A percentile compares a stretch with the other conserved stretches of the same genome.
These are phyloP conservation scores for Camelina sativa DNA, from an alignment of 345 rosid genomes.

Conservation along the genomic window DNA sequence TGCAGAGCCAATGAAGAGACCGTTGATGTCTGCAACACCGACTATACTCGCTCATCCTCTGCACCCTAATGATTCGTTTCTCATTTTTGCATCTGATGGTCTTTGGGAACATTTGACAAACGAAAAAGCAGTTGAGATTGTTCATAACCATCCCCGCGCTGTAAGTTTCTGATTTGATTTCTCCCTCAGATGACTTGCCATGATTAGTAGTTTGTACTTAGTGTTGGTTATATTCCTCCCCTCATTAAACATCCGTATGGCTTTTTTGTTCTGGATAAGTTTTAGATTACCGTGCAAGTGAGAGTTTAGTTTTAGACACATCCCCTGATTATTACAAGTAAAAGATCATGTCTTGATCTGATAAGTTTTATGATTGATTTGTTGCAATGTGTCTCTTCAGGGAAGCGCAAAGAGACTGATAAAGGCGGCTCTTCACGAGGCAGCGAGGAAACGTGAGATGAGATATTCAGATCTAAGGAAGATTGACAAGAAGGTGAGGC, in stretches of 20 bases:
- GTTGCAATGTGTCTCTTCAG: conserved; percentile 39
- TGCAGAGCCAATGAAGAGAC: conserved; percentile 77
- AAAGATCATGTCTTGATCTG: no score
- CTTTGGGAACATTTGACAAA: conserved; percentile 94
- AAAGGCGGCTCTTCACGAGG: conserved; percentile 89
- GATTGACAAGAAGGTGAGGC: conserved; percentile 87
- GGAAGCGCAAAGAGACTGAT: conserved; percentile 91
- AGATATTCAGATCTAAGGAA: conserved; percentile 85
- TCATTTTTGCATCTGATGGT: conserved; percentile 95
- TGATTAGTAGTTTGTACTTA: neutral
- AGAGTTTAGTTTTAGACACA: neutral
- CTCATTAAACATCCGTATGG: neutral
- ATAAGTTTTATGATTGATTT: neutral
- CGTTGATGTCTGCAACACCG: conserved; percentile 76
- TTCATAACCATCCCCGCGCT: conserved; percentile 67
- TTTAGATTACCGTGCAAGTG: neutral
- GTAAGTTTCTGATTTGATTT: conserved; percentile 57
- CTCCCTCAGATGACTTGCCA: neutral
- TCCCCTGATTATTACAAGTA: neutral
- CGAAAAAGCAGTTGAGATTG: conserved; percentile 88
- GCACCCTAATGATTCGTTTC: conserved; percentile 85
- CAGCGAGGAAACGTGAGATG: conserved; percentile 88
- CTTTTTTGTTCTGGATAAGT: neutral
- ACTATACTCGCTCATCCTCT: conserved; percentile 65
- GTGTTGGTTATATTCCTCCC: neutral